Evolutionary conservation across 495 filamentous ascomycete genomes (phyloP).

Genomic region (Neurospora intermedia): DNA sequence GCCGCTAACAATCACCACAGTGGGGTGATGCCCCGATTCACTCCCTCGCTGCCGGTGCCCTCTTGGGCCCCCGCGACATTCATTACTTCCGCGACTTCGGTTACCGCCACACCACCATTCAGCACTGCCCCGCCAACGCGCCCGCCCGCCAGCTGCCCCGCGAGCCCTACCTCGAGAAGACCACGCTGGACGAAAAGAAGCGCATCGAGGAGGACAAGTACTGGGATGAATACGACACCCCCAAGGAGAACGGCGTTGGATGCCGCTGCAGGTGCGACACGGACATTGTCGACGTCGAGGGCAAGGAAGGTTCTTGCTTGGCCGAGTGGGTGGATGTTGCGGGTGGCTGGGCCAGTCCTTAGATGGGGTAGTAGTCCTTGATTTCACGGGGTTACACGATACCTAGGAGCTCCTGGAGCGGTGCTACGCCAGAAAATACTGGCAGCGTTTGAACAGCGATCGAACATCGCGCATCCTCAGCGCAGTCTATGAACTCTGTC

Average conservation of each 20-base stretch:
- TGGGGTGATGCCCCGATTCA: slow-evolving; percentile 99
- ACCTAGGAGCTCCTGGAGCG: neutral
- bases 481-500: neutral
- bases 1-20: slow-evolving; percentile 35
- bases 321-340: slow-evolving; percentile 97
- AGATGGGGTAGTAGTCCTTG: slow-evolving; percentile 56
- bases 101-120: slow-evolving; percentile 96
- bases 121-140: slow-evolving; percentile 96
- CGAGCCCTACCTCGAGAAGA: slow-evolving; percentile 72
- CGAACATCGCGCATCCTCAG: neutral
- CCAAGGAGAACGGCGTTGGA: slow-evolving; percentile 93
- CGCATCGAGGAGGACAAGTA: slow-evolving; percentile 92
- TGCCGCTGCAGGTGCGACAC: slow-evolving; percentile 96
- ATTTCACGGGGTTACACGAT: neutral
- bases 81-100: slow-evolving; percentile 99
- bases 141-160: slow-evolving; percentile 78
- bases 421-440: neutral
- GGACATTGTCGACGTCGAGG: slow-evolving; percentile 96
- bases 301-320: slow-evolving; percentile 90
- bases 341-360: slow-evolving; percentile 73
- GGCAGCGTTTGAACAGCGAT: too few species aligned
- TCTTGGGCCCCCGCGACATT: slow-evolving; percentile 73
- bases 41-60: slow-evolving; percentile 85
- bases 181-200: slow-evolving; percentile 74
- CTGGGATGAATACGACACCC: slow-evolving; percentile 78